Conservation (phyloP, 2,329 filamentous ascomycete genomes). For the Fusarium veterinarium region DNA sequence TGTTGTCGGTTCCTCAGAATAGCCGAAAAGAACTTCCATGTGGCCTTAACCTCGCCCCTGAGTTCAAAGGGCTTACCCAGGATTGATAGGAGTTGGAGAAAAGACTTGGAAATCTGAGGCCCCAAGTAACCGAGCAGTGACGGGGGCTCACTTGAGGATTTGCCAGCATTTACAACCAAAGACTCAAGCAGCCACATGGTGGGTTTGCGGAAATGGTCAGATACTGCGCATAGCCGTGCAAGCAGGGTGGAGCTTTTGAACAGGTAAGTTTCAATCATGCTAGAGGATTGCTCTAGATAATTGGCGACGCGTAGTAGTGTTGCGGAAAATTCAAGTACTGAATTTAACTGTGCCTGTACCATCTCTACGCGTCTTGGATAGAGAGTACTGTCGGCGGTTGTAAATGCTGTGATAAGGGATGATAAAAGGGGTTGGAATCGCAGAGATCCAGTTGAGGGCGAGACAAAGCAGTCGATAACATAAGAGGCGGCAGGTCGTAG, state of each 20-base stretch:
- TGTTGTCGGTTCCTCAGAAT: constrained; percentile 92
- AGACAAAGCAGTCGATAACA: constrained; percentile 80
- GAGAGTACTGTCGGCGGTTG: constrained; percentile 69
- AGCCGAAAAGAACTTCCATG: constrained; percentile 88
- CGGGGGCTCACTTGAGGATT: constrained; percentile 79
- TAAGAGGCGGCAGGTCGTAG: constrained; percentile 80
- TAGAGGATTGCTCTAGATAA: constrained; percentile 70
- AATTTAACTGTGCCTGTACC: constrained; percentile 71
- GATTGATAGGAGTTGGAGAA: constrained; percentile 80
- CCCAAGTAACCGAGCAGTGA: constrained; percentile 93
- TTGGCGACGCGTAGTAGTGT: constrained; percentile 77
- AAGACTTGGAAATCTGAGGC: constrained; percentile 82
- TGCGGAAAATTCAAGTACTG: constrained; percentile 74
- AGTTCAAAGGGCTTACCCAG: constrained; percentile 81
- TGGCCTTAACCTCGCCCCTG: constrained; percentile 70
- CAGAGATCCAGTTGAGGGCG: constrained; percentile 74
- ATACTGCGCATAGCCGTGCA: constrained; percentile 78
- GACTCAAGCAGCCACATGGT: constrained; percentile 78
- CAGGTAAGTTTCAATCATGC: constrained; percentile 78
- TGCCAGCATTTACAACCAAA: constrained; percentile 76
- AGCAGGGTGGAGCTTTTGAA: constrained; percentile 84
- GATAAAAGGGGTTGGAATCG: constrained; percentile 82
- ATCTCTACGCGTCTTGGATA: constrained; percentile 66
- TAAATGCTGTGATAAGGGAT: constrained; percentile 65
- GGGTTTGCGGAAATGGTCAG: constrained; percentile 72